Conservation (phyloP, 2,329 filamentous ascomycete genomes). For the Paraphaeosphaeria minitans region DNA sequence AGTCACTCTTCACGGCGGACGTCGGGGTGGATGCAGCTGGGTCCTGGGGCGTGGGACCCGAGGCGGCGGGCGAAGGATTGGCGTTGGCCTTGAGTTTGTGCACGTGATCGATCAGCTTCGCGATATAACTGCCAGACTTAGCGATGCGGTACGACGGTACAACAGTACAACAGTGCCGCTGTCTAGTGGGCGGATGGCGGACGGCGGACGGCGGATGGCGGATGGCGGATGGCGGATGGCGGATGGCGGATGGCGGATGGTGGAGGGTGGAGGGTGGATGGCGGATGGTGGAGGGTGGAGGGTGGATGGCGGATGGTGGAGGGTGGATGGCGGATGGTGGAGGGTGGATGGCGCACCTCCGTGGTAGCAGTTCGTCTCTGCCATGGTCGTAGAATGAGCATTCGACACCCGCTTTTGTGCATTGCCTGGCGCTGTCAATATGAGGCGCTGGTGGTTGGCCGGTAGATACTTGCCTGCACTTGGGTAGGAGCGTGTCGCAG, state of each 20-base stretch:
- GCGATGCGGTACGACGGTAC: conserved; percentile 2
- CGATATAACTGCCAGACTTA: conserved; percentile 39
- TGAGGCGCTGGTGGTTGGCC: not conserved
- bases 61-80: conserved; percentile 27
- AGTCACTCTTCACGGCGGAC: not conserved
- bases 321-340: too few relatives aligned
- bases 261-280: too few relatives aligned
- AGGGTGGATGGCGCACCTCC: conserved; percentile 29
- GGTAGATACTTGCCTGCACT: conserved; percentile 35
- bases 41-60: conserved; percentile 21
- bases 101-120: conserved; percentile 43
- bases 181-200: too few relatives aligned
- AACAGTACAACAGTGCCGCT: not conserved
- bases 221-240: too few relatives aligned
- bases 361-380: conserved; percentile 35
- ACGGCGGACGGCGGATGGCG: too few relatives aligned
- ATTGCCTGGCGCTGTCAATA: conserved; percentile 35
- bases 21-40: conserved; percentile 5
- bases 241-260: too few relatives aligned
- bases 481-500: conserved; percentile 44
- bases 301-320: too few relatives aligned
- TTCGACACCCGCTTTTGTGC: conserved; percentile 42
- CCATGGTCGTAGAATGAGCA: conserved; percentile 45
- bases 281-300: too few relatives aligned
- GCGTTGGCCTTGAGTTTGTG: conserved; percentile 28